These are phyloP conservation scores for Croton laevigatus DNA, from an alignment of 441 rosid genomes.

Conservation along the genomic window DNA sequence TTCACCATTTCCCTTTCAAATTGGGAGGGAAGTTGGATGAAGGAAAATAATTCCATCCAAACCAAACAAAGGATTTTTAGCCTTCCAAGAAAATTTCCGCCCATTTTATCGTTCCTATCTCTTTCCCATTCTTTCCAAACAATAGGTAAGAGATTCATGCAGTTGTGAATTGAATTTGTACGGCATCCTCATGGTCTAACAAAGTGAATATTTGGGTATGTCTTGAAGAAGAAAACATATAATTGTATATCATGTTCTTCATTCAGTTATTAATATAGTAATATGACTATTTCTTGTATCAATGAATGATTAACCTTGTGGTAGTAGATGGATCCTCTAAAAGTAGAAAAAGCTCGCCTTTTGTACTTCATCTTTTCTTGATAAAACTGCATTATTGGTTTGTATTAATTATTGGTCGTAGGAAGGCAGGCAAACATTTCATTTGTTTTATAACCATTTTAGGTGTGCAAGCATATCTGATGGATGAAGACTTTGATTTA, in stretches of 20 bases:
- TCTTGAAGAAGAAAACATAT: neutral
- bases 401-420: neutral
- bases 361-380: neutral
- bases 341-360: neutral
- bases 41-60: too few relatives aligned
- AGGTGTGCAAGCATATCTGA: neutral
- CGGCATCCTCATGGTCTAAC: neutral
- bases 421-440: neutral
- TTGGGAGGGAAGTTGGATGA: too few relatives aligned
- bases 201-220: neutral
- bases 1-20: too few relatives aligned
- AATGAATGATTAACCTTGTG: neutral
- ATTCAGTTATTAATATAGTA: neutral
- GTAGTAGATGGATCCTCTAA: neutral
- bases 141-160: neutral
- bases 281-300: neutral
- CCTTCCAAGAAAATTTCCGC: too few relatives aligned
- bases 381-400: neutral
- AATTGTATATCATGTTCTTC: neutral
- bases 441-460: neutral
- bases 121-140: too few relatives aligned
- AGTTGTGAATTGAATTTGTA: neutral
- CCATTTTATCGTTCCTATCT: too few relatives aligned
- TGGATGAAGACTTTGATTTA: neutral
- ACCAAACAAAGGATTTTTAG: too few relatives aligned